Evolutionary conservation across 352 stramenopile species (phyloP).

Genomic region (Pythium periplocum): DNA sequence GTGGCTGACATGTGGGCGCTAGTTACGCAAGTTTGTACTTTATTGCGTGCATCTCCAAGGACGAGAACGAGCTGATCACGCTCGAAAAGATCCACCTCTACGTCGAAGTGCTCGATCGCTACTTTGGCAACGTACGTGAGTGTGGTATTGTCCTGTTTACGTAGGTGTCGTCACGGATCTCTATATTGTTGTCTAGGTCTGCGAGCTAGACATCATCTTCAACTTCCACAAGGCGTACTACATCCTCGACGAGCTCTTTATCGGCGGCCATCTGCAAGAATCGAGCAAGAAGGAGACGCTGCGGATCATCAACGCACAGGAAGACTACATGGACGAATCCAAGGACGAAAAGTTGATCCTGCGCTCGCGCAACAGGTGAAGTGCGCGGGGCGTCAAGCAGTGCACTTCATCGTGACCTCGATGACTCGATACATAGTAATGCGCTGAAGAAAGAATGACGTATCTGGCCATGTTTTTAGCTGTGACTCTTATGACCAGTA

Average conservation of each 20-base stretch:
- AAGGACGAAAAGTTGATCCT: conserved; percentile 73
- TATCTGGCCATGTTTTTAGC: too few relatives aligned
- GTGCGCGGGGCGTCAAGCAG: too few relatives aligned
- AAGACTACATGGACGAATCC: conserved; percentile 89
- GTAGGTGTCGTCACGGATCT: not conserved
- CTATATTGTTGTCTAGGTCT: conserved; percentile 45
- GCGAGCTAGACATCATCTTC: conserved; percentile 98
- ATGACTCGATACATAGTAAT: too few relatives aligned
- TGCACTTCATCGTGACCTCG: too few relatives aligned
- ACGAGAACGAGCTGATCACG: conserved; percentile 97
- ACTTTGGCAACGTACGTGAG: conserved; percentile 91
- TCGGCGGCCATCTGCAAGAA: conserved; percentile 97
- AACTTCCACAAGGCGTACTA: conserved; percentile 99
- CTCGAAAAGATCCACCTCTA: conserved; percentile 98
- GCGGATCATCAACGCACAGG: conserved; percentile 84
- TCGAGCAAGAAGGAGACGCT: conserved; percentile 91
- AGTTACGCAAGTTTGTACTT: conserved; percentile 98
- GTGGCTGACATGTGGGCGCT: not conserved
- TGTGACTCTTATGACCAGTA: too few relatives aligned
- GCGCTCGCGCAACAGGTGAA: conserved; percentile 26
- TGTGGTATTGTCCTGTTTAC: not conserved
- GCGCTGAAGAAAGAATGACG: too few relatives aligned
- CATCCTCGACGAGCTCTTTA: conserved; percentile 99
- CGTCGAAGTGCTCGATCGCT: conserved; percentile 97
- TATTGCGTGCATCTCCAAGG: conserved; percentile 92